phyloP scores from a whole-genome alignment of 1,284 basidiomycete genomes.

The Neonothopanus nambi region DNA sequence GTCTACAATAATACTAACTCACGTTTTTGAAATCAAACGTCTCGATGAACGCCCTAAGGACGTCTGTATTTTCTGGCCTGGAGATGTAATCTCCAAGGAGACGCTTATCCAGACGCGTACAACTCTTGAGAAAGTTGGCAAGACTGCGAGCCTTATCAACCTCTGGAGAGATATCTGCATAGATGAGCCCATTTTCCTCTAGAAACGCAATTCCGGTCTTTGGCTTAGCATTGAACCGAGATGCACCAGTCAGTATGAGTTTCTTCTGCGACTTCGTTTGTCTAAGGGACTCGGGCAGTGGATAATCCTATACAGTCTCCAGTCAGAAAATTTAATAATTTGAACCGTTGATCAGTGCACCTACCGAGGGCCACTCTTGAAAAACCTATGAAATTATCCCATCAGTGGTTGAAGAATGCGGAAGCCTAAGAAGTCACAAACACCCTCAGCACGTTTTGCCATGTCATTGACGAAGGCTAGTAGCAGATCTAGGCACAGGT shows the following conservation, averaged over 20 bases:
- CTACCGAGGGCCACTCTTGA: conserved; percentile 65
- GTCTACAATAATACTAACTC: conserved; percentile 29
- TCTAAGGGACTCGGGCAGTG: conserved; percentile 59
- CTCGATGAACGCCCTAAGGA: conserved; percentile 86
- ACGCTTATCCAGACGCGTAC: conserved; percentile 89
- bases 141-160: conserved; percentile 61
- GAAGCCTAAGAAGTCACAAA: conserved; percentile 36
- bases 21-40: conserved; percentile 92
- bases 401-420: conserved; percentile 8
- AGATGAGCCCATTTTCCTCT: conserved; percentile 86
- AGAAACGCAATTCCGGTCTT: conserved; percentile 90
- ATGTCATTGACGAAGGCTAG: conserved; percentile 89
- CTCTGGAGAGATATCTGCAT: conserved; percentile 59
- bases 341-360: conserved; percentile 18
- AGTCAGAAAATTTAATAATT: background rate
- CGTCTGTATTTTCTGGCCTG: conserved; percentile 82
- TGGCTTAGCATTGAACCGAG: conserved; percentile 94
- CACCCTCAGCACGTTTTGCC: conserved; percentile 76
- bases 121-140: conserved; percentile 87
- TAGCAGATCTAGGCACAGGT: conserved; percentile 88
- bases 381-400: conserved; percentile 26
- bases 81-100: conserved; percentile 94
- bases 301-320: conserved; percentile 45
- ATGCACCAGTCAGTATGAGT: conserved; percentile 81
- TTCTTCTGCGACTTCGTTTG: conserved; percentile 85